Conservation (phyloP, 2,329 filamentous ascomycete species). For the Venturia pyrina region DNA sequence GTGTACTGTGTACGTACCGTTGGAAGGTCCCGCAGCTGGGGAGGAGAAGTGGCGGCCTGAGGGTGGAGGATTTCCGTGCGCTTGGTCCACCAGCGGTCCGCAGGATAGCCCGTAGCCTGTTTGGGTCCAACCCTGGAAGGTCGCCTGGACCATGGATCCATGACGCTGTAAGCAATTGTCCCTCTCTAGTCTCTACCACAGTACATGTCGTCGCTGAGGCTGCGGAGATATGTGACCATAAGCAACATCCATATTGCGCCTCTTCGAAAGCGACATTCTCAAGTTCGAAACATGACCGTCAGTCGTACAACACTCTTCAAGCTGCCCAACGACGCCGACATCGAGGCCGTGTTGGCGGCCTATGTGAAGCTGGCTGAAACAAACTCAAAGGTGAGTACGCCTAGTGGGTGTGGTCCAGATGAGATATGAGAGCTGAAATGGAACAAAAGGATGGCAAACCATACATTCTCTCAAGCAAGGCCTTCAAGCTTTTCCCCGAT, state of each 20-base stretch:
- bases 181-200: not conserved
- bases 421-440: not conserved
- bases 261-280: not conserved
- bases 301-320: constrained; percentile 15
- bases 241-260: not conserved
- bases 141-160: not conserved
- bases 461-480: constrained; percentile 54
- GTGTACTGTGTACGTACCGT: too few species aligned
- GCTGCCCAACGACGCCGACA: constrained; percentile 10
- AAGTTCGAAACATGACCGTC: constrained; percentile 2
- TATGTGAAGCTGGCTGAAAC: constrained; percentile 10
- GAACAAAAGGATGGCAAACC: constrained; percentile 53
- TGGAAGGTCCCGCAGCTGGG: too few species aligned
- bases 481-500: constrained; percentile 46
- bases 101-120: too few species aligned
- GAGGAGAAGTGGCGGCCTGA: too few species aligned
- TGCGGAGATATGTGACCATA: not conserved
- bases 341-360: constrained; percentile 7
- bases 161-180: not conserved
- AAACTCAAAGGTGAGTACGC: constrained; percentile 9
- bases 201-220: not conserved
- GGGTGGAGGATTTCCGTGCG: not conserved
- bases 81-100: not conserved
- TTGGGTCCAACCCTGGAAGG: too few species aligned
- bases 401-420: not conserved